A percentile compares a stretch with the other conserved stretches of the same genome.
Conservation (phyloP, 176 grass and related monocot species). For the Rhynchospora pubera region DNA sequence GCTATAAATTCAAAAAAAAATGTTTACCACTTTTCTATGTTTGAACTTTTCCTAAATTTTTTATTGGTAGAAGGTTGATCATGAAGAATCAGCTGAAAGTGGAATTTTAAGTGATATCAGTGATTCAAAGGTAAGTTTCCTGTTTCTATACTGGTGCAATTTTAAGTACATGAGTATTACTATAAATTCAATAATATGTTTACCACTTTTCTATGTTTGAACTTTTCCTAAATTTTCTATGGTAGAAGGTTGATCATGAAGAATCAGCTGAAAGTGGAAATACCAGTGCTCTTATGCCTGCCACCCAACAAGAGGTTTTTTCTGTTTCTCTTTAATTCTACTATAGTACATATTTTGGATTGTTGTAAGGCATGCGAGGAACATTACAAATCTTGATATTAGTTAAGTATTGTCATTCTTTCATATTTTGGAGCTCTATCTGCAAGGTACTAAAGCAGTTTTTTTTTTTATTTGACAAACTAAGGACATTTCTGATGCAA, state of each 20-base stretch:
- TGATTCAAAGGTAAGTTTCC: no score
- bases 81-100: not conserved
- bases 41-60: not conserved
- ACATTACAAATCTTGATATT: not conserved
- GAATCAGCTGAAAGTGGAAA: not conserved
- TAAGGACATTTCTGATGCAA: not conserved
- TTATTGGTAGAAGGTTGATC: not conserved
- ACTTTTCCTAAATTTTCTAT: slow-evolving; percentile 3
- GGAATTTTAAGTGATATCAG: not conserved
- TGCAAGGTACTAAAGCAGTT: not conserved
- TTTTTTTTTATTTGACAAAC: not conserved
- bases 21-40: no score
- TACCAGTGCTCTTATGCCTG: not conserved
- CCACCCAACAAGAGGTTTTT: not conserved
- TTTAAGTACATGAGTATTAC: no score
- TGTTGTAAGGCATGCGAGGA: not conserved
- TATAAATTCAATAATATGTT: not conserved
- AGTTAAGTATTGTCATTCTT: no score
- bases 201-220: not conserved
- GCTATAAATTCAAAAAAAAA: no score
- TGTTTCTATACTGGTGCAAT: no score
- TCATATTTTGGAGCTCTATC: not conserved
- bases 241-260: not conserved
- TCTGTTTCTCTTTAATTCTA: not conserved
- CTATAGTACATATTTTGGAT: not conserved